Evolutionary conservation across 73 alveolate genomes (phyloP), one percentile per base, ranked within the genome.

Genomic region (Tetrahymena thermophila): DNA sequence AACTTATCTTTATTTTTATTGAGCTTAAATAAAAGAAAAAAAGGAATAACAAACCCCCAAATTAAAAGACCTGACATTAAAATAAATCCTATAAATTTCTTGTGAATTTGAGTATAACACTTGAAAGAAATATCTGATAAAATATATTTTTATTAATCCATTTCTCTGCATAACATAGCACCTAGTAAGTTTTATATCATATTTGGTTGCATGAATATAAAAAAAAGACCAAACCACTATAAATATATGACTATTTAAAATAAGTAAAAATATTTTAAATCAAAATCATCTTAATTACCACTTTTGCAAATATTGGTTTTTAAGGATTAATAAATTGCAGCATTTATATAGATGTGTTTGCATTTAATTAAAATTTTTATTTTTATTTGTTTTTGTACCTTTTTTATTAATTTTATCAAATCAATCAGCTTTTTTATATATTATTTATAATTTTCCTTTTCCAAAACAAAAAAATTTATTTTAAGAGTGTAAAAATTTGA

Each of bases 191-290:
- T 94, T 14, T 56, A 57, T 10, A 94, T 43, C n/a, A 94, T 15
- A 43, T 85, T 85, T 37, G 96, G 96, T 42, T 94, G 40, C 43
- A 94, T 85, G 85, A 34, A 94, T 0, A 93, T 83, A 23, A 43
- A 94, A 94, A 34, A 43, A 43, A 94, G 13, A 94, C 93, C 21
- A 94, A 85, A 19, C 95, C 93, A 85, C 95, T 94, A 6, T 94
- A 10, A 5, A 94, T 83, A 40, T 56, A 94, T 35, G 93, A 35
- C 55, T 34, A 57, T 42, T 93, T n/a, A 31, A 25, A 35, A 84
- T 38, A 43, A 8, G n/a, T n/a, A n/a, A n/a, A n/a, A n/a, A n/a
- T n/a, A n/a, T n/a, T n/a, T n/a, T n/a, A n/a, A n/a, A n/a, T n/a
- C n/a, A n/a, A n/a, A n/a, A n/a, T n/a, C n/a, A n/a, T n/a, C n/a